A percentile compares a stretch with the other conserved stretches of the same genome.
phyloP scores from a whole-genome alignment of 768 basidiomycete species.

The Kwoniella pini region DNA sequence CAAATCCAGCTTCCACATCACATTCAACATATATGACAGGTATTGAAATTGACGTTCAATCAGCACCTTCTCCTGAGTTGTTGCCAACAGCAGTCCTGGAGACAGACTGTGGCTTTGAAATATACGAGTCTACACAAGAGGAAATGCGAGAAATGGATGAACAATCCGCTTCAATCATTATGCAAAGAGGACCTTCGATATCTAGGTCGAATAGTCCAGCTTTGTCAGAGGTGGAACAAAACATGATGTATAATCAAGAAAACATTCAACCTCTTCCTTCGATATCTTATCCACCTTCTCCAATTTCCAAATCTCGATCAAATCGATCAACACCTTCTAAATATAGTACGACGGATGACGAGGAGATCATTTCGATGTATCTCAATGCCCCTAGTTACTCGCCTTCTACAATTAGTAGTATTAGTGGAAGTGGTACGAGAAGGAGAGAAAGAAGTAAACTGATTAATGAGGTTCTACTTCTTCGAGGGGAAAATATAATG shows the following conservation, averaged over 20 bases:
- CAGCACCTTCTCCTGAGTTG: slow-evolving; percentile 6
- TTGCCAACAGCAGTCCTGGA: background rate
- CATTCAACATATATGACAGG: background rate
- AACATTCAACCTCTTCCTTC: slow-evolving; percentile 31
- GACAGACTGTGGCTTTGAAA: slow-evolving; percentile 18
- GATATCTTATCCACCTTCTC: slow-evolving; percentile 2
- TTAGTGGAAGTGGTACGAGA: slow-evolving; percentile 15
- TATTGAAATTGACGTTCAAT: slow-evolving; percentile 6
- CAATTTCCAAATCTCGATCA: slow-evolving; percentile 2
- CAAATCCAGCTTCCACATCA: background rate
- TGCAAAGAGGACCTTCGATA: background rate
- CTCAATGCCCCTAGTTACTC: slow-evolving; percentile 12
- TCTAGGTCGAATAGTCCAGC: background rate
- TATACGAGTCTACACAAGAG: slow-evolving; percentile 1
- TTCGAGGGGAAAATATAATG: slow-evolving; percentile 13
- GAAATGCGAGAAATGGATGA: background rate
- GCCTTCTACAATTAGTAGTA: slow-evolving; percentile 3
- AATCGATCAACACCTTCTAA: slow-evolving; percentile 11
- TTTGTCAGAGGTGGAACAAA: background rate
- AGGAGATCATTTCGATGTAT: slow-evolving; percentile 14
- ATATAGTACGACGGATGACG: background rate
- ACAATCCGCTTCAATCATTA: slow-evolving; percentile 5
- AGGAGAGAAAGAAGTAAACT: slow-evolving; percentile 29
- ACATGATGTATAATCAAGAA: slow-evolving; percentile 33
- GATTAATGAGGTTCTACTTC: slow-evolving; percentile 17